Conservation (phyloP, 371 early-diverging fungal genomes). For the Batrachochytrium dendrobatidis region DNA sequence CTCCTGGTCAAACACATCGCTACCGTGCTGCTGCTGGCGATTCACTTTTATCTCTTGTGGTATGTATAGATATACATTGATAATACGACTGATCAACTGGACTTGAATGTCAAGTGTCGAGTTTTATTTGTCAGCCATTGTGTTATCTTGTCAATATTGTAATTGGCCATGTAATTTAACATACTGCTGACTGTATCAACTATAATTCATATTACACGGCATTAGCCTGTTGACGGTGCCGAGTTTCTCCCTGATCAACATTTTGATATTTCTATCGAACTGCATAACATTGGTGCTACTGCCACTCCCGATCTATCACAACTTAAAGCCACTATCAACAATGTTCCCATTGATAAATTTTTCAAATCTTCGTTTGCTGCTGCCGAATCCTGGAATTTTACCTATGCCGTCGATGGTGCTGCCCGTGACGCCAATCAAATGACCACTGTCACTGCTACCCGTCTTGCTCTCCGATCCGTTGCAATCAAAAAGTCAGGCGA, state of each 20-base stretch:
- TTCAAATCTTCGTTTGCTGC: slow-evolving; percentile 7
- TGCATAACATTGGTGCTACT: slow-evolving; percentile 17
- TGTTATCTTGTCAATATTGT: not conserved
- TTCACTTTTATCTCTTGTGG: slow-evolving; percentile 22
- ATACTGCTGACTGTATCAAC: not conserved
- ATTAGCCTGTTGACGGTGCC: slow-evolving; percentile 31
- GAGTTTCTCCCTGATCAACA: slow-evolving; percentile 25
- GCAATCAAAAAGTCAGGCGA: slow-evolving; percentile 50
- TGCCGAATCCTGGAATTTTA: slow-evolving; percentile 18
- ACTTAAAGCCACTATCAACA: slow-evolving; percentile 23
- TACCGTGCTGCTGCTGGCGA: slow-evolving; percentile 23
- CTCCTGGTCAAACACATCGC: slow-evolving; percentile 17
- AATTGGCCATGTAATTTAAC: not conserved
- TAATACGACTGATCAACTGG: no score
- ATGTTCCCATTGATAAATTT: slow-evolving; percentile 7
- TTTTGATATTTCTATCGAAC: slow-evolving; percentile 30
- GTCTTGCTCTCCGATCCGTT: slow-evolving; percentile 52
- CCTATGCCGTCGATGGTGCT: slow-evolving; percentile 14
- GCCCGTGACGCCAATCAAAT: slow-evolving; percentile 4
- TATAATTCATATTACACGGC: not conserved
- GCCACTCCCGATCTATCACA: slow-evolving; percentile 9
- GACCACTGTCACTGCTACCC: slow-evolving; percentile 46
- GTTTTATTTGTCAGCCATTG: not conserved
- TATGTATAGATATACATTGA: no score
- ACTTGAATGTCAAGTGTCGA: not conserved